Evolutionary conservation across 768 basidiomycete species (phyloP).

Genomic region (Tulasnella sp.): DNA sequence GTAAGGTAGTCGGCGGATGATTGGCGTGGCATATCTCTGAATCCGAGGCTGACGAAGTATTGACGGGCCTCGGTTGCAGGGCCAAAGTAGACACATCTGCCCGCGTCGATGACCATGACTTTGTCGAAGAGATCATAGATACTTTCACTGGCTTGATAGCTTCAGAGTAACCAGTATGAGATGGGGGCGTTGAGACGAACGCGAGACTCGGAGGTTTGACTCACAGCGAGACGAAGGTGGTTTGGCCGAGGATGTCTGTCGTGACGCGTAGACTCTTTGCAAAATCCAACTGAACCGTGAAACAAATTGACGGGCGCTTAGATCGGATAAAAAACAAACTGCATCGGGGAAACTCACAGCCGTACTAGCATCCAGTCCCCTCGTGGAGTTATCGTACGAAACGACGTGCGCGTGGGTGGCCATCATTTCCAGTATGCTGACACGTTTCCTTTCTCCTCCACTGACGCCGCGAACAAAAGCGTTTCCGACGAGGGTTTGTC

Average conservation of each 20-base stretch:
- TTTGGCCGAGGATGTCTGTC: conserved; percentile 34
- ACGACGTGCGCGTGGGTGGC: conserved; percentile 41
- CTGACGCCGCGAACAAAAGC: conserved; percentile 59
- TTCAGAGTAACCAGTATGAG: conserved; percentile 23
- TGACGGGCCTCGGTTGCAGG: conserved; percentile 30
- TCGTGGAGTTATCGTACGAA: conserved; percentile 18
- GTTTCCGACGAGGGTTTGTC: conserved; percentile 67
- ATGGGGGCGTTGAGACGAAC: no score
- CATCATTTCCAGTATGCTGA: conserved; percentile 75
- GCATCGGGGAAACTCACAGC: conserved; percentile 17
- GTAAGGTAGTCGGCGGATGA: conserved; percentile 41
- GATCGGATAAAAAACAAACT: background rate
- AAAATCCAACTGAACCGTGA: conserved; percentile 37
- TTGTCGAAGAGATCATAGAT: conserved; percentile 16
- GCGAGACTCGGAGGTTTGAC: conserved; percentile 25
- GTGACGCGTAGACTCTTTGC: conserved; percentile 34
- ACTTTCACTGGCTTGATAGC: conserved; percentile 30
- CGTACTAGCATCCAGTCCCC: conserved; percentile 27
- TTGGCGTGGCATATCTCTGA: conserved; percentile 35
- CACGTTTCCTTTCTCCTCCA: conserved; percentile 72
- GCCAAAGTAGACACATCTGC: conserved; percentile 41
- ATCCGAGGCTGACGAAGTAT: conserved; percentile 40
- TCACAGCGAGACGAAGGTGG: conserved; percentile 37
- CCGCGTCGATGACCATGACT: conserved; percentile 38
- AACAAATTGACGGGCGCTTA: no score